These are phyloP conservation scores for Blastosporella zonata DNA, from an alignment of 1,284 basidiomycete species.

Conservation along the genomic window DNA sequence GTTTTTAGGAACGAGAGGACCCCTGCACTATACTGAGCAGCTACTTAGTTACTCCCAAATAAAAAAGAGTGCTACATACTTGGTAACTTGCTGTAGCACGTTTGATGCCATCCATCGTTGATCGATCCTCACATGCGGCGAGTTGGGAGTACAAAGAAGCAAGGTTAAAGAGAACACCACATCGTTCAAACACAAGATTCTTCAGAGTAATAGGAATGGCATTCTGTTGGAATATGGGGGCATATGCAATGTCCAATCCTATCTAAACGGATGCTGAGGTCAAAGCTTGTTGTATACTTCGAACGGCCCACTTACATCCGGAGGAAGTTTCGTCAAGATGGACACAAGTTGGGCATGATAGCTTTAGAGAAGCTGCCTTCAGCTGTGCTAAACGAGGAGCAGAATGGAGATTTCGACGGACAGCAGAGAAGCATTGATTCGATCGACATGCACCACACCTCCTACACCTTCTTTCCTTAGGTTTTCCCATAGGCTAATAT, in stretches of 20 bases:
- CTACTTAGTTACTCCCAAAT: slow-evolving; percentile 1
- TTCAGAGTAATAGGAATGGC: slow-evolving; percentile 60
- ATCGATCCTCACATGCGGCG: slow-evolving; percentile 65
- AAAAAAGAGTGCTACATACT: slow-evolving; percentile 39
- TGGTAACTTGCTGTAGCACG: slow-evolving; percentile 71
- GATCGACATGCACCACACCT: slow-evolving; percentile 57
- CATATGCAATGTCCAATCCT: slow-evolving; percentile 72
- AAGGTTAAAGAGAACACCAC: slow-evolving; percentile 79
- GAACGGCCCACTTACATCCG: slow-evolving; percentile 33
- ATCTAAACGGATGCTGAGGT: slow-evolving; percentile 50
- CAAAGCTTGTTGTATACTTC: neutral
- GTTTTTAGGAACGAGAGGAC: slow-evolving; percentile 64
- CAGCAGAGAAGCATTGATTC: slow-evolving; percentile 47
- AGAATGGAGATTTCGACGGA: slow-evolving; percentile 30
- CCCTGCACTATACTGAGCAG: slow-evolving; percentile 71
- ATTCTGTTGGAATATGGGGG: slow-evolving; percentile 60
- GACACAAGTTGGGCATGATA: slow-evolving; percentile 88
- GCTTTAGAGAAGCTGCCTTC: slow-evolving; percentile 40
- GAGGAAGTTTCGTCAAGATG: slow-evolving; percentile 53
- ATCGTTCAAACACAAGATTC: slow-evolving; percentile 80
- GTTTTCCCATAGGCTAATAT: slow-evolving; percentile 70
- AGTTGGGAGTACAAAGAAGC: slow-evolving; percentile 79
- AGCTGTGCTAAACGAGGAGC: slow-evolving; percentile 4
- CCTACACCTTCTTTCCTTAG: slow-evolving; percentile 65
- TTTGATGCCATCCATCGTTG: slow-evolving; percentile 73